A percentile compares a stretch with the other conserved stretches of the same genome.
Evolutionary conservation across 1,139 yeast species (phyloP).

Genomic region (Suhomyces bolitotheri): DNA sequence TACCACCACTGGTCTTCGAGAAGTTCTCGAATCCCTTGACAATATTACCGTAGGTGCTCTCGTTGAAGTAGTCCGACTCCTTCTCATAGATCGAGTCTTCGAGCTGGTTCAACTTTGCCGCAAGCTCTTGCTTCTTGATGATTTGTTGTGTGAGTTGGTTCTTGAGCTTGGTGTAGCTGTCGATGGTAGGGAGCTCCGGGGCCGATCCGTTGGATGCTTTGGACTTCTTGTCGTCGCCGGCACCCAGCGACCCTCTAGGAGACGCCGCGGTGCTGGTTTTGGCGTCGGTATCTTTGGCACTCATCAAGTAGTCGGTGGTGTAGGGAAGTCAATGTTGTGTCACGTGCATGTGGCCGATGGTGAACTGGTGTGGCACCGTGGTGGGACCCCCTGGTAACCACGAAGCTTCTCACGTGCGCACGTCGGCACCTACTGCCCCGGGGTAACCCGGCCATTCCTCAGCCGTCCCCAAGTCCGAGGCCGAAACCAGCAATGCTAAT

Average conservation of each 20-base stretch:
- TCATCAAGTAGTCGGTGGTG: slow-evolving; percentile 2
- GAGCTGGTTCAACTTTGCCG: slow-evolving; percentile 56
- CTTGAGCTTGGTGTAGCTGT: slow-evolving; percentile 61
- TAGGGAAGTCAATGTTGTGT: too few relatives aligned
- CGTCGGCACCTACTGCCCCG: slow-evolving; percentile 7
- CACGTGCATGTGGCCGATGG: too few relatives aligned
- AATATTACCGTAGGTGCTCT: slow-evolving; percentile 70
- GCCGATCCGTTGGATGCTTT: slow-evolving; percentile 7
- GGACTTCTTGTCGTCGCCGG: slow-evolving; percentile 3
- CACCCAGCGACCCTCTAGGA: slow-evolving; percentile 4
- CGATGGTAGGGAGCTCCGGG: slow-evolving; percentile 16
- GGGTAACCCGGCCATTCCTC: slow-evolving; percentile 6
- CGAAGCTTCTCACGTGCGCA: too few relatives aligned
- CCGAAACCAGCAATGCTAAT: slow-evolving; percentile 8
- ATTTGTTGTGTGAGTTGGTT: slow-evolving; percentile 68
- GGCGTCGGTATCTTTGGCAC: slow-evolving; percentile 4
- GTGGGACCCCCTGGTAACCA: too few relatives aligned
- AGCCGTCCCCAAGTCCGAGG: slow-evolving; percentile 10
- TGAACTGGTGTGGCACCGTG: too few relatives aligned
- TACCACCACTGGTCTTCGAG: slow-evolving; percentile 46
- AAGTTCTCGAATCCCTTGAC: slow-evolving; percentile 89
- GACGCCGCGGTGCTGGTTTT: slow-evolving; percentile 1
- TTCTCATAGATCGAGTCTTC: slow-evolving; percentile 83
- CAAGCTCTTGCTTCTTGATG: slow-evolving; percentile 62
- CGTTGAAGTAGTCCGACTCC: slow-evolving; percentile 78